These are phyloP conservation scores for Naganishia antarctica DNA, from an alignment of 768 basidiomycete genomes.

Conservation along the genomic window DNA sequence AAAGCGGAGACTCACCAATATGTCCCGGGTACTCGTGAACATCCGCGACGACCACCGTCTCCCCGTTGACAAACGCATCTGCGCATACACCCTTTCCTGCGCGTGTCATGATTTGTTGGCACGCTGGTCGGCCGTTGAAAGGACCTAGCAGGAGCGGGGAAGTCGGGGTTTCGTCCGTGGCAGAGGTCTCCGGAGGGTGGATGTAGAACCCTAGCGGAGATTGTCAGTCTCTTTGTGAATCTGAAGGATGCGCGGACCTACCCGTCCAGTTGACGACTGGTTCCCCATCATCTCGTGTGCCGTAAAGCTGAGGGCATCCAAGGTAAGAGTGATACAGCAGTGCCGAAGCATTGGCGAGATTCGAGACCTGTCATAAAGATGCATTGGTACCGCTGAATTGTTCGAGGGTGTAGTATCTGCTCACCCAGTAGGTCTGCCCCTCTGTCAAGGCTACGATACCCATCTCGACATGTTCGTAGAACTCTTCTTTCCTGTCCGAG, in stretches of 20 bases:
- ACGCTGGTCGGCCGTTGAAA: slow-evolving; percentile 87
- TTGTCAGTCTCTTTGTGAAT: not conserved
- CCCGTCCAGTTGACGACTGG: slow-evolving; percentile 90
- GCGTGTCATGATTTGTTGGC: slow-evolving; percentile 65
- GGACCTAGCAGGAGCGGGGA: slow-evolving; percentile 69
- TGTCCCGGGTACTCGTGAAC: slow-evolving; percentile 83
- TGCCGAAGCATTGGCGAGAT: slow-evolving; percentile 75
- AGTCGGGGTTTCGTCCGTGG: slow-evolving; percentile 21
- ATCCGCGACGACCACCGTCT: slow-evolving; percentile 66
- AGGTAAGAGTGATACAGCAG: slow-evolving; percentile 72
- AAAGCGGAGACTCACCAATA: slow-evolving; percentile 55
- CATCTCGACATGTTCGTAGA: slow-evolving; percentile 70
- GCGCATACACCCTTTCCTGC: slow-evolving; percentile 79
- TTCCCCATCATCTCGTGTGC: slow-evolving; percentile 51
- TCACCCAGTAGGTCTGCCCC: slow-evolving; percentile 73
- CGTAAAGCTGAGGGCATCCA: slow-evolving; percentile 62
- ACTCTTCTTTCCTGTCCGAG: slow-evolving; percentile 59
- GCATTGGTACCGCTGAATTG: not conserved
- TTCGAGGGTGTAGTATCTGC: slow-evolving; percentile 24
- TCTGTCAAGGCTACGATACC: slow-evolving; percentile 64
- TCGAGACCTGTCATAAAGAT: slow-evolving; percentile 61
- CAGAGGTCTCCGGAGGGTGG: slow-evolving; percentile 45
- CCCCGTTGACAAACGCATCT: slow-evolving; percentile 60
- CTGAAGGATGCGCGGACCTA: slow-evolving; percentile 50
- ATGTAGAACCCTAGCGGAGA: slow-evolving; percentile 73